Percentiles rank a stretch among this genome's conserved stretches.
Evolutionary conservation across 2,329 filamentous ascomycete species (phyloP).

Genomic region (Xylaria sp.): DNA sequence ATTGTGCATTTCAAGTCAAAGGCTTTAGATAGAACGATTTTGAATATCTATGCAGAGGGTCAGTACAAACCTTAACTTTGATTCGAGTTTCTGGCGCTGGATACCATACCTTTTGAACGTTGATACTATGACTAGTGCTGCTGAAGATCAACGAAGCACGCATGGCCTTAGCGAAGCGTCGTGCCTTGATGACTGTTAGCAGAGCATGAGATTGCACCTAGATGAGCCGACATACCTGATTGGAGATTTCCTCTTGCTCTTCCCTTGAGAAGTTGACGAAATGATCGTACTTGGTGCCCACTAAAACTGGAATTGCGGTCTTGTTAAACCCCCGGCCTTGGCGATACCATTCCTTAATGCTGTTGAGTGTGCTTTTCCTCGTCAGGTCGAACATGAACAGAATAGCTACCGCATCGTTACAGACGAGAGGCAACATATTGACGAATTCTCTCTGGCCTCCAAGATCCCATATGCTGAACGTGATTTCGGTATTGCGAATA

Average conservation of each 20-base stretch:
- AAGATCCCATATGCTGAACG: conserved; percentile 98
- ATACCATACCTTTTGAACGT: conserved; percentile 84
- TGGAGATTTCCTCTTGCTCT: conserved; percentile 98
- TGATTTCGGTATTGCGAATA: conserved; percentile 99
- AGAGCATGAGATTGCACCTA: not conserved
- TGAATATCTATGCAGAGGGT: conserved; percentile 78
- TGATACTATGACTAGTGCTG: conserved; percentile 99
- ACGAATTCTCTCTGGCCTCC: conserved; percentile 98
- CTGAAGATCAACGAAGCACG: conserved; percentile 97
- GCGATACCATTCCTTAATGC: conserved; percentile 99
- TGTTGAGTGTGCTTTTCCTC: conserved; percentile 96
- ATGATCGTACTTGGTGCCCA: conserved; percentile 98
- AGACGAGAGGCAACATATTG: conserved; percentile 99
- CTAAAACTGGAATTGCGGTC: conserved; percentile 96
- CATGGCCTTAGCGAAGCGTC: conserved; percentile 97
- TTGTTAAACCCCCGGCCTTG: conserved; percentile 99
- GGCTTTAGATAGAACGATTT: conserved; percentile 97
- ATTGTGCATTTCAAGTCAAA: conserved; percentile 99
- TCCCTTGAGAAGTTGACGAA: conserved; percentile 98
- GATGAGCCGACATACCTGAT: conserved; percentile 66
- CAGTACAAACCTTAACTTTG: conserved; percentile 7
- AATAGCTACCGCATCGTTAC: conserved; percentile 97
- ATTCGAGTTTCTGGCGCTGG: not conserved
- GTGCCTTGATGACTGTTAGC: conserved; percentile 64
- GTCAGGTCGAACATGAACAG: conserved; percentile 99